Evolutionary conservation across 257 asterid genomes (phyloP), one percentile per base, ranked within the genome.

Genomic region (Solanum dulcamara): DNA sequence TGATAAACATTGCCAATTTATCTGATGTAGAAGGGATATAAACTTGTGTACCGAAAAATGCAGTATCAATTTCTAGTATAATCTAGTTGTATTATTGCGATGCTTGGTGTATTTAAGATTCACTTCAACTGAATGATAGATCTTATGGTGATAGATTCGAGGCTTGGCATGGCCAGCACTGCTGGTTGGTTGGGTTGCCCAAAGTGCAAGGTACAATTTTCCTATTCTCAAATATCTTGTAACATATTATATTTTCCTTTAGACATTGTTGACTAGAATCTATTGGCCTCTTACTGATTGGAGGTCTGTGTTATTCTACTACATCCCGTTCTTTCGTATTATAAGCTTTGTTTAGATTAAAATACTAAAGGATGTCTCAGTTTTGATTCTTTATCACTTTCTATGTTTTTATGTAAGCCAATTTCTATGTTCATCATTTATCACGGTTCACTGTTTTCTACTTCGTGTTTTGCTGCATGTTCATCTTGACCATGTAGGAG

Each of bases 101-200:
- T 15, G 26, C 62, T 26, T 77, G 60, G 60, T 75, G 60, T 46
- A 2, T 26, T 77, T 77, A 82, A 51, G 38, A 42, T 86, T 55
- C 79, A 50, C 2, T 30, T 79, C 9, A 32, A 44, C 72, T 87
- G 44, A 81, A 83, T 37, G 42, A 40, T n/a, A 84, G 72, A 77
- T 37, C 82, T 84, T 84, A 60, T 79, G 83, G 88, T 87, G 80
- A 84, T 91, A 96, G 99, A 96, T 95, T 85, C 95, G 98, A 72
- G 99, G 97, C 86, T 92, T 94, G 88, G 97, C 98, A 75, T 96
- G 99, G 99, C 98, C 98, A 26, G 97, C 98, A 71, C 84, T 92
- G 89, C 92, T 95, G 86, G 87, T 94, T 88, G 99, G 99, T 90
- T 96, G 98, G 98, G 98, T 96, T 88, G 97, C 98, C 87, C 98